Percentiles rank a stretch among this genome's conserved stretches.
phyloP scores from a whole-genome alignment of 371 early-diverging fungal species.

The Mucor plumbeus region DNA sequence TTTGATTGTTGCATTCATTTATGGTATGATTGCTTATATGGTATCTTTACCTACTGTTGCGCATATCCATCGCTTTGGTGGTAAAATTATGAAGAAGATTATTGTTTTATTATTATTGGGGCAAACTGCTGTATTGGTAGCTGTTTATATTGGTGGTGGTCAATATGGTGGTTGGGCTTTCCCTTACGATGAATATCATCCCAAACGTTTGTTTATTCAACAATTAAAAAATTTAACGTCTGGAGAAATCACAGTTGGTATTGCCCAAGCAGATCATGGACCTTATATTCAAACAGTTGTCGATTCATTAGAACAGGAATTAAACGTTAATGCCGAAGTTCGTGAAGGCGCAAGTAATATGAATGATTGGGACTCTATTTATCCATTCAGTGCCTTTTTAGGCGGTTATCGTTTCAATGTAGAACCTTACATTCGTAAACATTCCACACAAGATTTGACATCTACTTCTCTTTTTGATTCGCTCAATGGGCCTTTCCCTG shows the following conservation, averaged over 20 bases:
- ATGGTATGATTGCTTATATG: conserved; percentile 61
- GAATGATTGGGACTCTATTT: conserved; percentile 68
- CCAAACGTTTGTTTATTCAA: conserved; percentile 67
- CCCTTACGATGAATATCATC: conserved; percentile 71
- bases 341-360: conserved; percentile 42
- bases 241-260: conserved; percentile 58
- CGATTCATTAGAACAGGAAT: conserved; percentile 44
- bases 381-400: conserved; percentile 74
- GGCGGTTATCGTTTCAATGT: conserved; percentile 67
- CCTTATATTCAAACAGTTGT: conserved; percentile 58
- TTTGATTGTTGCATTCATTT: conserved; percentile 65
- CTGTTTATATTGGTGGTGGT: conserved; percentile 45
- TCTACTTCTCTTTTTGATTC: conserved; percentile 24
- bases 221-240: conserved; percentile 70
- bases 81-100: conserved; percentile 40
- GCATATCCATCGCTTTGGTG: conserved; percentile 62
- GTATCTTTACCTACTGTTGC: conserved; percentile 58
- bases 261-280: conserved; percentile 72
- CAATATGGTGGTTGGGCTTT: conserved; percentile 44
- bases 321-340: conserved; percentile 41
- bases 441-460: conserved; percentile 8
- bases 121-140: conserved; percentile 47
- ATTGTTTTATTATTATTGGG: conserved; percentile 39
- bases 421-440: conserved; percentile 50
- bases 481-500: conserved; percentile 47